These are phyloP conservation scores for Globisporangium recalcitrans DNA, from an alignment of 352 stramenopile genomes.

Conservation along the genomic window DNA sequence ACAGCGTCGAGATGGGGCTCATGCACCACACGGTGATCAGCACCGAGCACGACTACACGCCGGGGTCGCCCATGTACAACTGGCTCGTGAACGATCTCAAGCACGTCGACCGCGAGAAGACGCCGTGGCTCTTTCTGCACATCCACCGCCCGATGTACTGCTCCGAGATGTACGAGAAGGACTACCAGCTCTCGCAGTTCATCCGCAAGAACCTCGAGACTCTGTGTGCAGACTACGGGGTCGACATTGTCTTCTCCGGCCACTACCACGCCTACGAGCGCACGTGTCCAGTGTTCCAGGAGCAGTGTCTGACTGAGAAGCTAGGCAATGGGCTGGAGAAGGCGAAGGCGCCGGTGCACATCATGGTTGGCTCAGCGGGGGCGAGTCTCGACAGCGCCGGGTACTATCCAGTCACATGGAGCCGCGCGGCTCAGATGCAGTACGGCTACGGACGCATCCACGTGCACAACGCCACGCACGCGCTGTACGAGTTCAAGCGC, in stretches of 20 bases:
- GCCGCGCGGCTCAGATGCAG: background rate
- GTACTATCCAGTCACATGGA: background rate
- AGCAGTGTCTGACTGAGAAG: background rate
- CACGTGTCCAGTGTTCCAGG: background rate
- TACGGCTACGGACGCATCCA: background rate
- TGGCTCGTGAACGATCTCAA: background rate
- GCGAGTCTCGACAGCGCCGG: background rate
- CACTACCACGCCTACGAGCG: background rate
- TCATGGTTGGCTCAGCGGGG: background rate
- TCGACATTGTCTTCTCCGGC: background rate
- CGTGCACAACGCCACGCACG: background rate
- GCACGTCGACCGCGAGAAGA: background rate
- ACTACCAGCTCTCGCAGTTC: background rate
- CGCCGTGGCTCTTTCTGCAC: background rate
- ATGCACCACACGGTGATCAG: constrained; percentile 3
- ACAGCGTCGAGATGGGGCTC: background rate
- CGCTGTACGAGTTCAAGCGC: background rate
- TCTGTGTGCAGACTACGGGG: background rate
- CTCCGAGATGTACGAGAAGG: background rate
- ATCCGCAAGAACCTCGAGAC: background rate
- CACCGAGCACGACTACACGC: constrained; percentile 1
- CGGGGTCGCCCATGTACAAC: background rate
- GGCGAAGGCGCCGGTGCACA: background rate
- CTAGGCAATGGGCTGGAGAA: background rate
- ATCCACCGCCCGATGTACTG: background rate